These are phyloP conservation scores for Cercospora sp. DNA, from an alignment of 2,329 filamentous ascomycete genomes.

Conservation along the genomic window DNA sequence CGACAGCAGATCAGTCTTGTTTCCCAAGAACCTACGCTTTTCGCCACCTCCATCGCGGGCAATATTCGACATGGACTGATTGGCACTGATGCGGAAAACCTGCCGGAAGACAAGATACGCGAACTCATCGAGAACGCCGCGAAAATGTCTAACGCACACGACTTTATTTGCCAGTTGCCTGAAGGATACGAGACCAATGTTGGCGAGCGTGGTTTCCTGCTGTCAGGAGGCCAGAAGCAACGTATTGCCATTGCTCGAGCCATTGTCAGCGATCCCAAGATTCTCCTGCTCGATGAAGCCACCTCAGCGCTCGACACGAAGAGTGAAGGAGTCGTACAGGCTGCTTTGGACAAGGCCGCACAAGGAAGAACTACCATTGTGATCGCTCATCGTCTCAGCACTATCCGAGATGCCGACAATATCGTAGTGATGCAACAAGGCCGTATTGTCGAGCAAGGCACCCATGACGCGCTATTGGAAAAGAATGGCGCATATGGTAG, in stretches of 20 bases:
- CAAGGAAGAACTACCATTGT: slow-evolving; percentile 90
- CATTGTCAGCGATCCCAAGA: slow-evolving; percentile 85
- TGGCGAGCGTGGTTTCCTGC: slow-evolving; percentile 88
- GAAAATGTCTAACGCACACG: slow-evolving; percentile 88
- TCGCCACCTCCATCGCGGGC: slow-evolving; percentile 81
- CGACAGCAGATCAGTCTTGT: slow-evolving; percentile 90
- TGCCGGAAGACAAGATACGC: slow-evolving; percentile 64
- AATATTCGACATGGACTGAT: slow-evolving; percentile 92
- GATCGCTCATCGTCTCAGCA: slow-evolving; percentile 81
- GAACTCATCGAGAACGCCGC: slow-evolving; percentile 78
- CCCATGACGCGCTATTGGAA: slow-evolving; percentile 75
- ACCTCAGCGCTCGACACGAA: slow-evolving; percentile 93
- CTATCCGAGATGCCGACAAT: slow-evolving; percentile 49
- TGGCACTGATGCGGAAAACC: slow-evolving; percentile 73
- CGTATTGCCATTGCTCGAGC: slow-evolving; percentile 92
- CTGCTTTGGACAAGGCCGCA: slow-evolving; percentile 81
- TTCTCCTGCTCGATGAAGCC: slow-evolving; percentile 90
- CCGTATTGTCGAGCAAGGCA: slow-evolving; percentile 88
- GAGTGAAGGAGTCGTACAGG: slow-evolving; percentile 91
- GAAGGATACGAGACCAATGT: slow-evolving; percentile 92
- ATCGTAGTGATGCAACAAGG: slow-evolving; percentile 91
- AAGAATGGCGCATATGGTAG: slow-evolving; percentile 73
- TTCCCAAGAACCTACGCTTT: slow-evolving; percentile 88
- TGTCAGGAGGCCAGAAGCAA: slow-evolving; percentile 92
- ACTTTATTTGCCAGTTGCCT: slow-evolving; percentile 79